These are phyloP conservation scores for Rosa lucieae DNA, from an alignment of 306 rosid species.

Conservation along the genomic window DNA sequence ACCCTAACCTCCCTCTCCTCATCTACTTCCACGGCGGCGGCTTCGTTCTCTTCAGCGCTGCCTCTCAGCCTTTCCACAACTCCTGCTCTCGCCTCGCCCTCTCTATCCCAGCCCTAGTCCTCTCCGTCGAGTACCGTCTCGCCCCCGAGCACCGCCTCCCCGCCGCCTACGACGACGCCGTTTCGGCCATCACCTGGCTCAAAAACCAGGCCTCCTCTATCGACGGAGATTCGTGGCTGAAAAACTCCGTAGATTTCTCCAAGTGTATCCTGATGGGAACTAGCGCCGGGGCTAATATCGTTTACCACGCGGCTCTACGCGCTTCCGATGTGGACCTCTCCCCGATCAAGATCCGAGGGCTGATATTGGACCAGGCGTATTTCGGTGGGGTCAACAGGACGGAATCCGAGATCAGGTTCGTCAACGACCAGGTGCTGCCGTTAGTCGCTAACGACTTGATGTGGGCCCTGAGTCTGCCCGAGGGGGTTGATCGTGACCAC, in stretches of 20 bases:
- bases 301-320: slow-evolving; percentile 59
- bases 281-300: slow-evolving; percentile 63
- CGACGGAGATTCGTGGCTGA: slow-evolving; percentile 54
- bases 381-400: slow-evolving; percentile 58
- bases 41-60: slow-evolving; percentile 58
- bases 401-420: slow-evolving; percentile 41
- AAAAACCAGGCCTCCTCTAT: slow-evolving; percentile 30
- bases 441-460: slow-evolving; percentile 50
- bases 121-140: slow-evolving; percentile 76
- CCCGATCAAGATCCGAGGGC: slow-evolving; percentile 47
- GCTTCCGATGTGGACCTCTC: slow-evolving; percentile 38
- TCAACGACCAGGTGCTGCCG: slow-evolving; percentile 50
- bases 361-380: slow-evolving; percentile 45
- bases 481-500: slow-evolving; percentile 61
- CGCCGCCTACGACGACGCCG: slow-evolving; percentile 75
- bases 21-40: slow-evolving; percentile 87
- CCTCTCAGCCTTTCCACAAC: slow-evolving; percentile 50
- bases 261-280: slow-evolving; percentile 55
- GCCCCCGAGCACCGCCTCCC: slow-evolving; percentile 89
- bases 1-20: slow-evolving; percentile 35
- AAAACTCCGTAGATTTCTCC: slow-evolving; percentile 44
- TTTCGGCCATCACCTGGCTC: slow-evolving; percentile 51
- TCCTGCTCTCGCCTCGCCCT: slow-evolving; percentile 37
- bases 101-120: slow-evolving; percentile 30
- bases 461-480: slow-evolving; percentile 60